Conservation (phyloP, 2,329 filamentous ascomycete genomes). For the Raffaelea albimanens region DNA sequence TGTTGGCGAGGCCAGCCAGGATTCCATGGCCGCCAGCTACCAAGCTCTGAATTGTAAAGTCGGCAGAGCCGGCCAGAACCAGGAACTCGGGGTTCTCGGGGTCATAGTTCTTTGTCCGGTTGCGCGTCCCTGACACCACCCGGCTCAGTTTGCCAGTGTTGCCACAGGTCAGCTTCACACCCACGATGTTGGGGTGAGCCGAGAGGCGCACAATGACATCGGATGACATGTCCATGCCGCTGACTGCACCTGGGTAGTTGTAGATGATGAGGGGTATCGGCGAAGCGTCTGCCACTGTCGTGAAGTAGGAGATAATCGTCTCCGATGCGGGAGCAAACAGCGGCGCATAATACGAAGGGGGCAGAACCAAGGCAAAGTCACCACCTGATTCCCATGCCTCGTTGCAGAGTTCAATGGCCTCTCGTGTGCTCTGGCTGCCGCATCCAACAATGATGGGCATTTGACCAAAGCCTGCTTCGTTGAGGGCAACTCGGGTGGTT, state of each 20-base stretch:
- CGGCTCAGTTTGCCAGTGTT: conserved; percentile 62
- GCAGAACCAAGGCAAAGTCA: conserved; percentile 67
- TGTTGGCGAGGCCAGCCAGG: conserved; percentile 63
- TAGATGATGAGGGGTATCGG: conserved; percentile 60
- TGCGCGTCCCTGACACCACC: conserved; percentile 26
- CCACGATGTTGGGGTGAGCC: conserved; percentile 55
- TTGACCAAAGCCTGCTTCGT: conserved; percentile 52
- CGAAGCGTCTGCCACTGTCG: conserved; percentile 50
- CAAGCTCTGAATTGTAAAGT: conserved; percentile 62
- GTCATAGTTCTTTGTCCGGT: conserved; percentile 19
- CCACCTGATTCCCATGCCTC: conserved; percentile 62
- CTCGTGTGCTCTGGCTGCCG: conserved; percentile 62
- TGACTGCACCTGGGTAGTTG: conserved; percentile 58
- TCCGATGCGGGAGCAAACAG: conserved; percentile 53
- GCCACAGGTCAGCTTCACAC: conserved; percentile 61
- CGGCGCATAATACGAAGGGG: conserved; percentile 65
- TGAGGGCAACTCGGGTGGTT: conserved; percentile 60
- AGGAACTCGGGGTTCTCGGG: conserved; percentile 43
- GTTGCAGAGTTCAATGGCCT: conserved; percentile 59
- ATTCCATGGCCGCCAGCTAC: conserved; percentile 62
- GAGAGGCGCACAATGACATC: conserved; percentile 51
- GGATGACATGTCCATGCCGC: conserved; percentile 54
- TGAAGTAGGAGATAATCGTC: conserved; percentile 58
- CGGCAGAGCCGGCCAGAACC: conserved; percentile 62
- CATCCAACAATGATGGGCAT: conserved; percentile 71